These are phyloP conservation scores for Arthrobotrys entomopaga DNA, from an alignment of 2,329 filamentous ascomycete genomes.

Conservation along the genomic window DNA sequence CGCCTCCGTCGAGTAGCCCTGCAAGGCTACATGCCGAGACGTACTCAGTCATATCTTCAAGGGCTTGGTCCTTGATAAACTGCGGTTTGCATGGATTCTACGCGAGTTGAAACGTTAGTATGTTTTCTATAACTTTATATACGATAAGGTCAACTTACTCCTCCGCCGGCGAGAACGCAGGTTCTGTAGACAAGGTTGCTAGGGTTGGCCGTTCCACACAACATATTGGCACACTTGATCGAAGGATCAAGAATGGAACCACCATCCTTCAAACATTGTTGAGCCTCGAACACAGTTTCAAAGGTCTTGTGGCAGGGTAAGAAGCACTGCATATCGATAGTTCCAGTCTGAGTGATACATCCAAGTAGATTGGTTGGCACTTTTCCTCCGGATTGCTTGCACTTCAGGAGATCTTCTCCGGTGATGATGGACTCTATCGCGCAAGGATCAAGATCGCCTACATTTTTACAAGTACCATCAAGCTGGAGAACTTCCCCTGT, in stretches of 20 bases:
- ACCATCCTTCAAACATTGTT: slow-evolving; percentile 46
- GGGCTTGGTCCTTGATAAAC: slow-evolving; percentile 43
- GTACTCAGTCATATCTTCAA: slow-evolving; percentile 37
- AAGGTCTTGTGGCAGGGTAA: slow-evolving; percentile 35
- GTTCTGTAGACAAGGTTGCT: slow-evolving; percentile 34
- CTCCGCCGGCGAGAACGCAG: slow-evolving; percentile 34
- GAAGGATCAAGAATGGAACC: slow-evolving; percentile 23
- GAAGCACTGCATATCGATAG: slow-evolving; percentile 30
- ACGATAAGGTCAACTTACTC: slow-evolving; percentile 38
- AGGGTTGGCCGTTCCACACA: slow-evolving; percentile 22
- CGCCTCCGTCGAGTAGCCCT: slow-evolving; percentile 23
- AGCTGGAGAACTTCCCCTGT: slow-evolving; percentile 18
- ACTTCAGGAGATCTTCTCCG: slow-evolving; percentile 16
- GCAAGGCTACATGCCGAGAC: slow-evolving; percentile 34
- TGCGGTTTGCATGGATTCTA: slow-evolving; percentile 38
- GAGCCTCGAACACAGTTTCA: slow-evolving; percentile 41
- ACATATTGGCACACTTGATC: slow-evolving; percentile 32
- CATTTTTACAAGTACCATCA: slow-evolving; percentile 26
- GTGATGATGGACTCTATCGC: slow-evolving; percentile 21
- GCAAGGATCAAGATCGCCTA: slow-evolving; percentile 38
- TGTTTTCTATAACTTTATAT: not conserved
- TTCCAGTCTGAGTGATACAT: slow-evolving; percentile 26
- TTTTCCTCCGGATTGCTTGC: slow-evolving; percentile 29
- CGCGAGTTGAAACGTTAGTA: slow-evolving; percentile 18
- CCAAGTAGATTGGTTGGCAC: slow-evolving; percentile 38